These are phyloP conservation scores for Debaryomyces maramus DNA, from an alignment of 805 yeast genomes.

Conservation along the genomic window DNA sequence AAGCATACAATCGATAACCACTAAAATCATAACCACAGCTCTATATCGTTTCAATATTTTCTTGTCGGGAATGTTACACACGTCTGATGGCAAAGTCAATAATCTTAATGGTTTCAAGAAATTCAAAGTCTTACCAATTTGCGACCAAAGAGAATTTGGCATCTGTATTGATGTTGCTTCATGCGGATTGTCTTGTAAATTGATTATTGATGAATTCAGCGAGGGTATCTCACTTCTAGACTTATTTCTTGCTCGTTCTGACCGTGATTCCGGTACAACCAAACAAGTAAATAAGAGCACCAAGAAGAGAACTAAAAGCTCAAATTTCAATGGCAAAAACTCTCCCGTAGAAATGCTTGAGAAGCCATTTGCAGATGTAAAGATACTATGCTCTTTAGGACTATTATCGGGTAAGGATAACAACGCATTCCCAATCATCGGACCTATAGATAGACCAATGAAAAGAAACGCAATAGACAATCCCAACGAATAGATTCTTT, in stretches of 20 bases:
- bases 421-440: constrained; percentile 51
- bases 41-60: constrained; percentile 21
- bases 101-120: constrained; percentile 50
- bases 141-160: not conserved
- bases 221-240: constrained; percentile 45
- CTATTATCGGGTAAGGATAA: constrained; percentile 7
- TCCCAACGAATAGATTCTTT: constrained; percentile 60
- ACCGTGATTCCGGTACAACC: constrained; percentile 64
- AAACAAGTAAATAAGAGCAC: constrained; percentile 26
- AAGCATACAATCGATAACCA: constrained; percentile 44
- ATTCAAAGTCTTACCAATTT: constrained; percentile 12
- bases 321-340: constrained; percentile 31
- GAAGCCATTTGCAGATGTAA: not conserved
- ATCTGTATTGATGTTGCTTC: not conserved
- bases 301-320: constrained; percentile 33
- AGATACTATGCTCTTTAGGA: not conserved
- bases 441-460: constrained; percentile 65
- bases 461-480: constrained; percentile 58
- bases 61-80: constrained; percentile 19
- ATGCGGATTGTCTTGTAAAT: not conserved
- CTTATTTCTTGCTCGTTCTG: constrained; percentile 50
- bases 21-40: constrained; percentile 47
- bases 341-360: constrained; percentile 16
- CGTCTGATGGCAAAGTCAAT: constrained; percentile 51
- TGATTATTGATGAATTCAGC: constrained; percentile 11